Base-by-base conservation (phyloP, 257 asterid species). In the Nyctanthes arbortristis region DNA sequence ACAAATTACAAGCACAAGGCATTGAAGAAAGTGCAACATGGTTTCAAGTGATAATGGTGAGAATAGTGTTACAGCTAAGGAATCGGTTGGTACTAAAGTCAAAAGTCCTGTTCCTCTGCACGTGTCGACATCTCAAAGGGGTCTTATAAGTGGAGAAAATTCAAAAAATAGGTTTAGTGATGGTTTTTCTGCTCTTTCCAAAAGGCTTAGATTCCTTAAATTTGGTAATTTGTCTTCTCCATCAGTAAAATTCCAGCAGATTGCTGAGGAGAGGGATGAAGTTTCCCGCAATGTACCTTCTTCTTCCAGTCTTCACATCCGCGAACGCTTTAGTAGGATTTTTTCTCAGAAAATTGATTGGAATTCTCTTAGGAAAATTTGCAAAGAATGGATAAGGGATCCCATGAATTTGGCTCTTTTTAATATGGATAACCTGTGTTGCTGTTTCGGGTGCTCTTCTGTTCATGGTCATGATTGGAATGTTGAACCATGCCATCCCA, bases 401-500 rank as follows among this genome's bases (percentile, higher is more conserved):
- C 97, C 96, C 3, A 66, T 84, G 69, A 89, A 91, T 69, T 22
- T 89, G 73, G 96, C 95, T 31, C 91, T 89, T 73, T 84, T 87
- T 63, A 25, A n/a, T 87, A 52, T 91, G 96, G 97, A 87, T 89
- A 13, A 32, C 73, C 1, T 68, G 78, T 55, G 96, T 91, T 59
- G 97, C 95, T 63, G 65, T 91, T 71, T 91, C 97, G 3, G 97
- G 97, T 22, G 97, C 97, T 60, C 84, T 91, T 66, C 80, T 91
- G 10, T 91, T 91, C 78, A 78, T 91, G 83, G 95, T 91, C 72
- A 91, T 91, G 97, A 81, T 82, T 0, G 97, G 97, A 62, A 91
- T 89, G 97, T 79, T 89, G 74, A 84, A 89, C 81, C 91, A 70
- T 37, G 91, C 85, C 61, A 71, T 91, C 40, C 96, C 88, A 0